Percentiles rank a stretch among this genome's conserved stretches.
Evolutionary conservation across 805 yeast species (phyloP).

Genomic region (Wickerhamiella dianesei): DNA sequence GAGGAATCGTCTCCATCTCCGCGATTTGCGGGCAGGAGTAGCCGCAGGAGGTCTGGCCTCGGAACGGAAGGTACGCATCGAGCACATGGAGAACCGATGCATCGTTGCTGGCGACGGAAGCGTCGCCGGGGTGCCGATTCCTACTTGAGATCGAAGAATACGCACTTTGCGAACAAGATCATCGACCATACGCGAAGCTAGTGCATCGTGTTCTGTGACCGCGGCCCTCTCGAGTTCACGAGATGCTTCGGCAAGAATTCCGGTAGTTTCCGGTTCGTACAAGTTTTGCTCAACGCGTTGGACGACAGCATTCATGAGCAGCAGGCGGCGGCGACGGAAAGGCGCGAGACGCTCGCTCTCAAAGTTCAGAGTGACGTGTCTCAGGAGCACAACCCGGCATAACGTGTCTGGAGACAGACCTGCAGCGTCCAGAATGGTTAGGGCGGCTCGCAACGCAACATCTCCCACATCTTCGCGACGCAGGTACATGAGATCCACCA

Average conservation of each 20-base stretch:
- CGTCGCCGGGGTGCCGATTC: background rate
- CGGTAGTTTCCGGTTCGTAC: no score
- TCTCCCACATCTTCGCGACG: slow-evolving; percentile 3
- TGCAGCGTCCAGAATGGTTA: slow-evolving; percentile 7
- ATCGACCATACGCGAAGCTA: background rate
- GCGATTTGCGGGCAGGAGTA: background rate
- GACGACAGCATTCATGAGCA: slow-evolving; percentile 9
- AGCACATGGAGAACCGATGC: background rate
- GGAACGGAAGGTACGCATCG: background rate
- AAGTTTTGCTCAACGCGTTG: slow-evolving; percentile 12
- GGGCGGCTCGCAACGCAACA: slow-evolving; percentile 11
- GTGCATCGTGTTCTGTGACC: background rate
- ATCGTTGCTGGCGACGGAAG: background rate
- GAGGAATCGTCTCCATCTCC: background rate
- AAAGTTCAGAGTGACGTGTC: slow-evolving; percentile 7
- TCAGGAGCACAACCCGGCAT: slow-evolving; percentile 12
- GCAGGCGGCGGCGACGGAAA: slow-evolving; percentile 12
- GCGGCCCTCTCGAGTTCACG: background rate
- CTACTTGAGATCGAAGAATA: background rate
- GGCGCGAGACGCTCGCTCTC: slow-evolving; percentile 3
- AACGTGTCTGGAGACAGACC: slow-evolving; percentile 12
- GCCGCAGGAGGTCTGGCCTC: background rate
- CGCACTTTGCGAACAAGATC: background rate
- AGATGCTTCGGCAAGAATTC: background rate
- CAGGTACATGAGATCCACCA: slow-evolving; percentile 14